Evolutionary conservation across 345 rosid genomes (phyloP).

Genomic region (Linum trigynum): DNA sequence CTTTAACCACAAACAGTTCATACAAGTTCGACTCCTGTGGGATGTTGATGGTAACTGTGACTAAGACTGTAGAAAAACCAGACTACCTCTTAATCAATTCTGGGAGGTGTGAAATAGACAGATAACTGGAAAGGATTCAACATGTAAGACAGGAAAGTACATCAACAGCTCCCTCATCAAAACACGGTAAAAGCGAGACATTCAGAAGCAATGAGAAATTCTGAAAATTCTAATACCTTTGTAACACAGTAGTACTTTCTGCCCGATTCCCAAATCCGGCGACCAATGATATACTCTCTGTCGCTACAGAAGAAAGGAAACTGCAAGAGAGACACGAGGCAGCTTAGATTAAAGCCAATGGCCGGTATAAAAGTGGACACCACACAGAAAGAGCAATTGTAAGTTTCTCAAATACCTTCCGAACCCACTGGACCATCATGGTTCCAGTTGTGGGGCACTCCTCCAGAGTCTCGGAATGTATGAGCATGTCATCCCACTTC

Average conservation of each 20-base stretch:
- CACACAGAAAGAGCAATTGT: background rate
- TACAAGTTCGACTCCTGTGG: background rate
- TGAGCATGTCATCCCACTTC: conserved; percentile 89
- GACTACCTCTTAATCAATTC: too few species aligned
- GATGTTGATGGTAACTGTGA: too few species aligned
- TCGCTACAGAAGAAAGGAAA: conserved; percentile 99
- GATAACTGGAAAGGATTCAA: too few species aligned
- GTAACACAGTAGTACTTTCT: conserved; percentile 73
- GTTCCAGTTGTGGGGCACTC: conserved; percentile 64
- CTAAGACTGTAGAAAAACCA: too few species aligned
- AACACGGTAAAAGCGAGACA: background rate
- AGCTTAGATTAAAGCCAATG: conserved; percentile 7
- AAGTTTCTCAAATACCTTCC: conserved; percentile 45
- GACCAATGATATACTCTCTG: conserved; percentile 86
- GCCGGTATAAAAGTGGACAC: background rate
- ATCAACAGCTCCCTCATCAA: too few species aligned
- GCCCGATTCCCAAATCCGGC: conserved; percentile 90
- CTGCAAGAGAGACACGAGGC: conserved; percentile 27
- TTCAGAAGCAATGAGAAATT: too few species aligned
- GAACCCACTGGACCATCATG: conserved; percentile 84
- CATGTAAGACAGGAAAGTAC: too few species aligned
- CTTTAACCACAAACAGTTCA: background rate
- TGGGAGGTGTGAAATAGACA: too few species aligned
- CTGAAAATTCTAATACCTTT: conserved; percentile 40
- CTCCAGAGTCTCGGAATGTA: conserved; percentile 50